These are phyloP conservation scores for Chlorella sp. DNA, from an alignment of 139 green algal species.

Conservation along the genomic window DNA sequence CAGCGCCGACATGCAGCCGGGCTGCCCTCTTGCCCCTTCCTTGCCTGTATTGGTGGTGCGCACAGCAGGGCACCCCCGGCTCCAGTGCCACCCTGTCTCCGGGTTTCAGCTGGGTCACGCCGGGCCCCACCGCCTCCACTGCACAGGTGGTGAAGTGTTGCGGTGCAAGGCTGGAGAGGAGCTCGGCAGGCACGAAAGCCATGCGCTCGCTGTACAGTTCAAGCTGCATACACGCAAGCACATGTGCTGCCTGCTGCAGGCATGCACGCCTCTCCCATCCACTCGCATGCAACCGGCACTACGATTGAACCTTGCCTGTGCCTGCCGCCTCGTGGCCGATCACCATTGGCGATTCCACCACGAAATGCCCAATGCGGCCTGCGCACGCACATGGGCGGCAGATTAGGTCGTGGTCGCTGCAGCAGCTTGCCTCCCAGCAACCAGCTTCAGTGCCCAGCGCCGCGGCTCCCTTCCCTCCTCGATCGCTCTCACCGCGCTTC, in stretches of 20 bases:
- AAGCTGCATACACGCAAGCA: no score
- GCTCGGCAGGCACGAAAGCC: not conserved
- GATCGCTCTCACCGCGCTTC: constrained; percentile 38
- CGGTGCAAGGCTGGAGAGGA: not conserved
- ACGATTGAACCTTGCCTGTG: constrained; percentile 8
- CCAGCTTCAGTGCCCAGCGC: no score
- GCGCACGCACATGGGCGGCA: no score
- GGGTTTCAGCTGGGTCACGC: not conserved
- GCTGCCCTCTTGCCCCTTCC: no score
- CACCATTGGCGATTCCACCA: constrained; percentile 51
- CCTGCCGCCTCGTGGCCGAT: constrained; percentile 57
- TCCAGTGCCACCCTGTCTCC: constrained; percentile 56
- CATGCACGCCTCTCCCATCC: no score
- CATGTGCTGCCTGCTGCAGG: no score
- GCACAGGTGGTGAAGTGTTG: not conserved
- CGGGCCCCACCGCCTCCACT: constrained; percentile 24
- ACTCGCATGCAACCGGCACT: no score
- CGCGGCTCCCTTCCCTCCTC: no score
- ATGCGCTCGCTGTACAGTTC: no score
- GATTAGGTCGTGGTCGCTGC: no score
- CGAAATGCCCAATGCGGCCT: constrained; percentile 52
- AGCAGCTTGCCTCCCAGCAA: no score
- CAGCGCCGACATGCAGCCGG: not conserved
- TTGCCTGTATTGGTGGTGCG: constrained; percentile 33
- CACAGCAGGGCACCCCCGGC: constrained; percentile 56